Conservation (phyloP, 345 rosid genomes). For the Dovyalis caffra region DNA sequence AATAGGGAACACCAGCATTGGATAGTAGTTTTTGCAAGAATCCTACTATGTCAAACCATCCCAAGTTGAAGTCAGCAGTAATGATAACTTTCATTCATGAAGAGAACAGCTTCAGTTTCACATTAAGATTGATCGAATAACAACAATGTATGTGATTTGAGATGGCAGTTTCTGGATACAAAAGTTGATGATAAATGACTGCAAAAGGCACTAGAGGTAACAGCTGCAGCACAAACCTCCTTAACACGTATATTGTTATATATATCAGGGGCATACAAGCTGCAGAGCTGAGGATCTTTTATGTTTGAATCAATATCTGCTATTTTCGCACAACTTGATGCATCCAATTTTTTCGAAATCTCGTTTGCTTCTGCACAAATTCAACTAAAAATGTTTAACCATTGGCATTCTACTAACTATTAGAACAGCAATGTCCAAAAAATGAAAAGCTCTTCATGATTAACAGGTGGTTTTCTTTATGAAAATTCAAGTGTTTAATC, state of each 20-base stretch:
- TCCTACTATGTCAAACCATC: not conserved
- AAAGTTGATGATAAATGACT: not conserved
- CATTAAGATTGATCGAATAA: not conserved
- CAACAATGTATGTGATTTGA: conserved; percentile 5
- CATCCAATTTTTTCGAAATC: conserved; percentile 29
- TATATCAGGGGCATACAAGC: conserved; percentile 75
- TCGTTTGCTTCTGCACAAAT: conserved; percentile 49
- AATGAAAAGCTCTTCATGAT: not conserved
- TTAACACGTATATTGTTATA: conserved; percentile 49
- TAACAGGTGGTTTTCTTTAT: not conserved
- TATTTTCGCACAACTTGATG: conserved; percentile 34
- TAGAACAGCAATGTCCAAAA: conserved; percentile 6
- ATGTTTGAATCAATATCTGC: conserved; percentile 70
- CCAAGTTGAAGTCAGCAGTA: not conserved
- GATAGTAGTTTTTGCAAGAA: not conserved
- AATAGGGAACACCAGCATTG: conserved; percentile 1
- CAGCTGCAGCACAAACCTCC: conserved; percentile 56
- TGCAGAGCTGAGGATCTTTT: conserved; percentile 70
- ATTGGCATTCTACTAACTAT: conserved; percentile 4
- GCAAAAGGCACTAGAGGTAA: conserved; percentile 4
- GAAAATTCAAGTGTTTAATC: not conserved
- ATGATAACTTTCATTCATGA: not conserved
- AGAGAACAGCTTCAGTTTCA: not conserved
- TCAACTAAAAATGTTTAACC: conserved; percentile 14
- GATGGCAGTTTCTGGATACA: not conserved